Evolutionary conservation across 2,329 filamentous ascomycete genomes (phyloP), one percentile per base, ranked within the genome.

Genomic region (Colletotrichum higginsianum): DNA sequence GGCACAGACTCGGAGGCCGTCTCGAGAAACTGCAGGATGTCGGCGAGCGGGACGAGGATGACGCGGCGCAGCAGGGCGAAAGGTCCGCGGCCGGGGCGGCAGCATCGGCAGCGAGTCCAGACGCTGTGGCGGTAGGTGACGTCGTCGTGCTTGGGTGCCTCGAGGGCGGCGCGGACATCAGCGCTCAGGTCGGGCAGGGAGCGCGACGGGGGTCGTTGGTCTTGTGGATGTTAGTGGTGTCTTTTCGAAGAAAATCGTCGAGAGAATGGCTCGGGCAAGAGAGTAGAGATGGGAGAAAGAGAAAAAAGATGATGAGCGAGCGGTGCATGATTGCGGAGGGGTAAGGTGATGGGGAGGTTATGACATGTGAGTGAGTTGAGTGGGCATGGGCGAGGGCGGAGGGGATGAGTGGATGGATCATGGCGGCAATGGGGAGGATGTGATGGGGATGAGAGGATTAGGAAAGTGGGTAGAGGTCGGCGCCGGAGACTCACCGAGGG

Each of bases 51-150:
- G 15, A 63, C 30, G 15, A 71, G 58, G 18, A 63, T 30, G 9
- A 71, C n/a, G 26, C 69, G 67, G 30, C 40, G 69, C 23, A 71
- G 23, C 23, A 71, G 58, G 18, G 66, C 57, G 46, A 68, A 38
- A 23, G 69, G 65, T 7, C 53, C 55, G 21, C 69, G 69, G 3
- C 65, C 58, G 12, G 50, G 23, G 8, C 69, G 58, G 52, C 69
- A 71, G 47, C 69, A 71, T 15, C 60, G 69, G 47, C 69, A 71
- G 53, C 69, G 69, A 30, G 65, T 69, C 69, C 69, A 71, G 69
- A 71, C 42, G 65, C 52, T 53, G 53, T 71, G 69, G 13, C 50
- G 65, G 53, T 68, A 68, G 9, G 58, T 42, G 8, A 68, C 58
- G 13, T 71, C 69, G 47, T 68, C 69, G 21, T 71, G 69, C 49